phyloP scores from a whole-genome alignment of 345 rosid species.

The Aquilaria yunnanensis region DNA sequence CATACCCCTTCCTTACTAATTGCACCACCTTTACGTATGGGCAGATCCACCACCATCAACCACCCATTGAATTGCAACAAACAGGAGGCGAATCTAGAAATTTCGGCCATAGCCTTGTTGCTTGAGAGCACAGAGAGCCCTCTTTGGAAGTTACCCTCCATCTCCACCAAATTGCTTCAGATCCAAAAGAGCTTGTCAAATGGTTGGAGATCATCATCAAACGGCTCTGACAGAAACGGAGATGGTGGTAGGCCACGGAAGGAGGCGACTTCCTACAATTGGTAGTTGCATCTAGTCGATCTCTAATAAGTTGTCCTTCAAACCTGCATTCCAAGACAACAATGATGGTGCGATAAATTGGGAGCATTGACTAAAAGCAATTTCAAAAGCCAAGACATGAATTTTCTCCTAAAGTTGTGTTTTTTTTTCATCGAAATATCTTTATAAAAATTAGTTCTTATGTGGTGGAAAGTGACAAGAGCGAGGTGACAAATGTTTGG shows the following conservation, averaged over 20 bases:
- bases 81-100: slow-evolving; percentile 51
- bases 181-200: slow-evolving; percentile 40
- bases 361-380: slow-evolving; percentile 28
- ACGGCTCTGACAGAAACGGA: slow-evolving; percentile 6
- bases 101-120: slow-evolving; percentile 30
- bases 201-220: not conserved
- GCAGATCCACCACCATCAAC: slow-evolving; percentile 7
- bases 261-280: slow-evolving; percentile 51
- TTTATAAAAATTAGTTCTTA: not conserved
- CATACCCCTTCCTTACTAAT: too few relatives aligned
- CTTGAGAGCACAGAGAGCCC: slow-evolving; percentile 41
- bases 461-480: not conserved
- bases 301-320: slow-evolving; percentile 33
- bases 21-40: too few relatives aligned
- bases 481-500: not conserved
- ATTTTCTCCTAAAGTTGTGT: not conserved
- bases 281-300: slow-evolving; percentile 43
- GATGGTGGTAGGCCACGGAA: slow-evolving; percentile 56
- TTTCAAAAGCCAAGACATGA: slow-evolving; percentile 64
- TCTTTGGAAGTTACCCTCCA: slow-evolving; percentile 53
- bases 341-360: slow-evolving; percentile 14
- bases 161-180: slow-evolving; percentile 64
- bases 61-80: slow-evolving; percentile 30
- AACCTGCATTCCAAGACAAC: slow-evolving; percentile 12
- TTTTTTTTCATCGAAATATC: not conserved